Percentiles rank a stretch among this genome's conserved stretches.
These are phyloP conservation scores for Ophiostoma fasciatum DNA, from an alignment of 2,329 filamentous ascomycete species.

Conservation along the genomic window DNA sequence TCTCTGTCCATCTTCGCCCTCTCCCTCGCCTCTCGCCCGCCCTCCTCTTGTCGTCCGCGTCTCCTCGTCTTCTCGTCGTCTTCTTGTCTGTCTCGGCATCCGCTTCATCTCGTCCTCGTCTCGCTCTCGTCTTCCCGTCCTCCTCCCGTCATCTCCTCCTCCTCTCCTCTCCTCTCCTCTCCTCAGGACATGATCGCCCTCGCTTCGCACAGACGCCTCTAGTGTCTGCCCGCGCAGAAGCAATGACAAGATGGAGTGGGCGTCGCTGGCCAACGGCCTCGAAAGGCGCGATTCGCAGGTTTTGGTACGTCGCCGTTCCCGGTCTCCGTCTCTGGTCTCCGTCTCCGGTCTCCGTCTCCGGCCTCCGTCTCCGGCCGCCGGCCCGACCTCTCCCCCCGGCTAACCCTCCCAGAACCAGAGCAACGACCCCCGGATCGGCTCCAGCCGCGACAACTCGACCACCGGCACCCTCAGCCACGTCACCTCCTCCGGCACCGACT, in stretches of 20 bases:
- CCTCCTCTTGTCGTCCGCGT: background rate
- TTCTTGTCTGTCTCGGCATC: background rate
- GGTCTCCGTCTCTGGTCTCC: background rate
- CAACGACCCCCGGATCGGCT: slow-evolving; percentile 27
- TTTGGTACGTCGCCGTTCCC: background rate
- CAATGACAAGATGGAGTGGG: slow-evolving; percentile 10
- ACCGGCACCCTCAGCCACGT: slow-evolving; percentile 22
- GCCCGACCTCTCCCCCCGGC: background rate
- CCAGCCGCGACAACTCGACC: slow-evolving; percentile 25
- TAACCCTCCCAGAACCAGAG: slow-evolving; percentile 14
- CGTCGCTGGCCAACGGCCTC: slow-evolving; percentile 5
- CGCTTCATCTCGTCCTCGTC: background rate
- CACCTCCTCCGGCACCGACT: slow-evolving; percentile 21
- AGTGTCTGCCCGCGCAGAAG: background rate
- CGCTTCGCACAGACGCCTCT: background rate
- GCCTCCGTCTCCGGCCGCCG: background rate
- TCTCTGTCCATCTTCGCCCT: too few species aligned
- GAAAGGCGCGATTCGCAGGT: slow-evolving; percentile 3
- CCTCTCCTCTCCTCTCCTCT: background rate
- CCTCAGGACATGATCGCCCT: background rate
- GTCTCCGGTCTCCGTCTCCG: background rate
- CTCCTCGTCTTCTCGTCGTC: background rate
- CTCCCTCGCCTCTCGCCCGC: background rate
- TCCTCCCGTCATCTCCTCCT: too few species aligned
- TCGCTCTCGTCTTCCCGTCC: too few species aligned